Conservation (phyloP, 2,329 filamentous ascomycete genomes). For the Colletotrichum cereale region DNA sequence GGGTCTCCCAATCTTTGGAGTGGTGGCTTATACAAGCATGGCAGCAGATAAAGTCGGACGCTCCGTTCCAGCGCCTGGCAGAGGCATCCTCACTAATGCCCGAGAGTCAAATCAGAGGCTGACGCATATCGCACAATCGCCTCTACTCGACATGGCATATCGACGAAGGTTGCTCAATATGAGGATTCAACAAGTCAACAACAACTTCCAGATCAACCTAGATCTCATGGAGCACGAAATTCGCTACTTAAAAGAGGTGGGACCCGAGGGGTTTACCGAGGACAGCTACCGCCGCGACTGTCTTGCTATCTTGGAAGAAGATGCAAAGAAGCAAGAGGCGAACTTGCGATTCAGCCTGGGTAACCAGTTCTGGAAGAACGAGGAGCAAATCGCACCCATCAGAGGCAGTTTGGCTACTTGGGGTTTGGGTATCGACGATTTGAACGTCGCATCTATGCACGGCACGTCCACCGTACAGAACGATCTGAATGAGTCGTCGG, state of each 20-base stretch:
- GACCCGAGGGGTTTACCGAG: conserved; percentile 10
- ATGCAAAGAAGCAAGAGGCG: conserved; percentile 40
- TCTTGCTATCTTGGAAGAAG: conserved; percentile 31
- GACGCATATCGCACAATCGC: conserved; percentile 82
- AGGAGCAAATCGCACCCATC: conserved; percentile 49
- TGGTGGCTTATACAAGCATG: conserved; percentile 50
- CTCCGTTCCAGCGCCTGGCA: conserved; percentile 54
- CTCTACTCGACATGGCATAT: conserved; percentile 97
- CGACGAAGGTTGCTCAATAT: conserved; percentile 93
- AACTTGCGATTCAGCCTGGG: conserved; percentile 45
- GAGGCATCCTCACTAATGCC: conserved; percentile 50
- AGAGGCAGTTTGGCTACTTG: conserved; percentile 51
- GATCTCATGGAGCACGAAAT: conserved; percentile 32
- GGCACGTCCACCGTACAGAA: conserved; percentile 55
- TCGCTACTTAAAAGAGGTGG: not conserved
- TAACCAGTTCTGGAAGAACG: conserved; percentile 48
- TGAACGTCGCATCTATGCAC: conserved; percentile 53
- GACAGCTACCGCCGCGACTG: conserved; percentile 30
- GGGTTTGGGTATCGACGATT: conserved; percentile 53
- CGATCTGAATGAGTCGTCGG: conserved; percentile 54
- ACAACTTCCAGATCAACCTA: conserved; percentile 29
- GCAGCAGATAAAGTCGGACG: conserved; percentile 51
- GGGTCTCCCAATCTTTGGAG: conserved; percentile 50
- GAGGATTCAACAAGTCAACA: conserved; percentile 89
- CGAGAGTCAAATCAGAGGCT: conserved; percentile 75